Evolutionary conservation across 129 eudicot genomes (phyloP), one percentile per base, ranked within the genome.

Genomic region (Arctium minus): DNA sequence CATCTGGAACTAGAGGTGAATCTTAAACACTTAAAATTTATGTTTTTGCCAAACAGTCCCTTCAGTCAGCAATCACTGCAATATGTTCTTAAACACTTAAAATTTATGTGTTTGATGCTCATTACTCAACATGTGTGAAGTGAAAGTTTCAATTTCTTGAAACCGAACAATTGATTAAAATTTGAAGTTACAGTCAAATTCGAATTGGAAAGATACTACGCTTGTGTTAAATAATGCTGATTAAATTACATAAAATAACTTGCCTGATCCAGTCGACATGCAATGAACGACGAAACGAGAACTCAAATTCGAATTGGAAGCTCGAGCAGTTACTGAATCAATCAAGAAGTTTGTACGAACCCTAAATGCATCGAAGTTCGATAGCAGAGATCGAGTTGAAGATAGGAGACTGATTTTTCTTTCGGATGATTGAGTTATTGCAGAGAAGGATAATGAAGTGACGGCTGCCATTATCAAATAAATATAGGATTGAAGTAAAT

Each of bases 191-290:
- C 56, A 46, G 56, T 46, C 15, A 46, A 46, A 46, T 46, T 46
- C 15, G 15, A 46, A 46, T 10, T 0, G 56, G 56, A 46, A 46
- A 46, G 56, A 46, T 46, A 10, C 56, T 10, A 46, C 12, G 15
- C 9, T 46, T 46, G 56, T 33, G 37, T 4, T 32, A 33, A 70
- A 70, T 31, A 70, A 70, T 31, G 37, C 12, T 4, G 53, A 32
- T 31, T 13, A 4, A 68, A 17, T 5, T 72, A 64, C 8, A 33
- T 37, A 38, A 27, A 8, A 70, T 35, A 65, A 77, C 85, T 78
- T 78, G 72, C 97, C 99, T 64, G 94, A 30, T 13, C 85, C 60
- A 75, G 97, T 69, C 65, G 95, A 96, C 97, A 86, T 91, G 92
- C 97, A 96, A 53, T 82, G 92, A 82, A 96, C 89, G 1, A 85